Evolutionary conservation across 768 basidiomycete species (phyloP).

Genomic region (Saitozyma sp.): DNA sequence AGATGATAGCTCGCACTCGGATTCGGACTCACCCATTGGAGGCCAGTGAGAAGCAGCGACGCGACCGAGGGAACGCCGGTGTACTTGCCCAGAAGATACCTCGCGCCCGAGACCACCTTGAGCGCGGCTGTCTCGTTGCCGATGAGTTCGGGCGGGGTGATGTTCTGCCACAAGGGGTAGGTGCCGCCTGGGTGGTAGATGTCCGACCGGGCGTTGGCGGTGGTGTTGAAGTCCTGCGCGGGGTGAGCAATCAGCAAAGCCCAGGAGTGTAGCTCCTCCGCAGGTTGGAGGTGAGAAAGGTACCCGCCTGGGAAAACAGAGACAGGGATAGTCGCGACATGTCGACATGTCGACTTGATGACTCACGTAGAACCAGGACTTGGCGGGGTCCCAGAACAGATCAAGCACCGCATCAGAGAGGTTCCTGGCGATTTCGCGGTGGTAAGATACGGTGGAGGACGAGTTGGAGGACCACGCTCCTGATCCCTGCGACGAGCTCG

Average conservation of each 20-base stretch:
- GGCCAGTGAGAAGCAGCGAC: constrained; percentile 73
- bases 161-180: constrained; percentile 80
- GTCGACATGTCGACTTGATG: neutral
- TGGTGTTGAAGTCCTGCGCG: constrained; percentile 70
- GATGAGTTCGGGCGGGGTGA: constrained; percentile 72
- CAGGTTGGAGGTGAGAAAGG: too few species aligned
- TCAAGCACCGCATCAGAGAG: constrained; percentile 75
- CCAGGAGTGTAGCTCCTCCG: too few species aligned
- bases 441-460: constrained; percentile 53
- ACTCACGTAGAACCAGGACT: constrained; percentile 39
- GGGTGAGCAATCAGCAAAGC: constrained; percentile 60
- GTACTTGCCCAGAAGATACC: constrained; percentile 62
- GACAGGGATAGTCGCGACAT: constrained; percentile 58
- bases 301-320: constrained; percentile 32
- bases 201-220: constrained; percentile 63
- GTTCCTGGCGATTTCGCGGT: constrained; percentile 61
- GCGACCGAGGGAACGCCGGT: constrained; percentile 77
- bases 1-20: neutral
- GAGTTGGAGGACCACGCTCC: constrained; percentile 12
- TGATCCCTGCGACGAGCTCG: constrained; percentile 4
- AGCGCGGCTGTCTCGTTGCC: constrained; percentile 64
- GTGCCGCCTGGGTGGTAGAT: constrained; percentile 68
- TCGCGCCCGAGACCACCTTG: constrained; percentile 69
- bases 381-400: constrained; percentile 73
- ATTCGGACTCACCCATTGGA: constrained; percentile 65